These are phyloP conservation scores for Brassica hybrid DNA, from an alignment of 441 rosid genomes.

Conservation along the genomic window DNA sequence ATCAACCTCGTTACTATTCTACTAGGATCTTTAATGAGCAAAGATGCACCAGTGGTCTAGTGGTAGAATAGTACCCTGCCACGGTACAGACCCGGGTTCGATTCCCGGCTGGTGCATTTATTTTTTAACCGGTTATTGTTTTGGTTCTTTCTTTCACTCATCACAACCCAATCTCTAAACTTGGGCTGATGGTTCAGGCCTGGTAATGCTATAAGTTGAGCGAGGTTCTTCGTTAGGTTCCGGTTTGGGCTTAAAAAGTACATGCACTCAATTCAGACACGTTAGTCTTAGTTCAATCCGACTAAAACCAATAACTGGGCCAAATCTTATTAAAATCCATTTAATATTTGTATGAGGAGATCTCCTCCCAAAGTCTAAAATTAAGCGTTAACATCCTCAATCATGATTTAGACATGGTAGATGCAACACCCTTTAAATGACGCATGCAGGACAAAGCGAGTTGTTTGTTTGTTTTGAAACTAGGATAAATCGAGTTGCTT, in stretches of 20 bases:
- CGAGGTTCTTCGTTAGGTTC: neutral
- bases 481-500: neutral
- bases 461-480: neutral
- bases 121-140: neutral
- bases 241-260: neutral
- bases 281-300: constrained; percentile 7
- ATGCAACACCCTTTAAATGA: neutral
- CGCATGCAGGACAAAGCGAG: neutral
- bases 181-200: neutral
- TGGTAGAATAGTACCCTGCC: constrained; percentile 99
- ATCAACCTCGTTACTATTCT: no score
- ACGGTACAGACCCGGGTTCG: constrained; percentile 96
- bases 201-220: neutral
- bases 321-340: neutral
- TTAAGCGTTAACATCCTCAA: neutral
- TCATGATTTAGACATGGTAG: neutral
- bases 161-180: neutral
- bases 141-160: neutral
- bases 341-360: neutral
- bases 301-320: neutral
- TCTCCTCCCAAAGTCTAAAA: neutral
- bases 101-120: constrained; percentile 57
- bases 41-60: constrained; percentile 81
- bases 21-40: no score
- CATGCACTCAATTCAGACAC: neutral